These are phyloP conservation scores for Clonostachys rhizophaga DNA, from an alignment of 2,329 filamentous ascomycete species.

Conservation along the genomic window DNA sequence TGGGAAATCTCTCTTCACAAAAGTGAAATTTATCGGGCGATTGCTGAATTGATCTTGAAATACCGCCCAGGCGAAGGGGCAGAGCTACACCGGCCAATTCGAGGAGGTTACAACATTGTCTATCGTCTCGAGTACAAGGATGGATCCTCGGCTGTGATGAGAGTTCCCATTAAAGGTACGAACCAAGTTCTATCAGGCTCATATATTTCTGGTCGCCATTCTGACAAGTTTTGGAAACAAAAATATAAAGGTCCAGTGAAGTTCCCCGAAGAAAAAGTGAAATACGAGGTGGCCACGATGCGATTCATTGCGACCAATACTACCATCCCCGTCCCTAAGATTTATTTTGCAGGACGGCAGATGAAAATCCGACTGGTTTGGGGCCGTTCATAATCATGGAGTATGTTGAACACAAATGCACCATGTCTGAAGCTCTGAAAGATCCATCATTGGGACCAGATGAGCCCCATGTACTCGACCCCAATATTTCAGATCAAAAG, in stretches of 20 bases:
- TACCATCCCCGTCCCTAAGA: constrained; percentile 23
- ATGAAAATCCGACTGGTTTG: constrained; percentile 21
- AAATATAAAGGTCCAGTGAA: constrained; percentile 7
- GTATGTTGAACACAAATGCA: constrained; percentile 19
- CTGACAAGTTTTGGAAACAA: constrained; percentile 1
- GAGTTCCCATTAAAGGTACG: constrained; percentile 16
- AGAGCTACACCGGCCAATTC: constrained; percentile 14
- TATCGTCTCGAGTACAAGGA: constrained; percentile 23
- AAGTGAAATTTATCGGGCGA: constrained; percentile 7
- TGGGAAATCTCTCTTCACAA: constrained; percentile 15
- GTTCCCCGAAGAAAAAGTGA: constrained; percentile 27
- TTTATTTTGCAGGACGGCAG: constrained; percentile 20
- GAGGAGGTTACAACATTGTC: constrained; percentile 19
- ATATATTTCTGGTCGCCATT: neutral
- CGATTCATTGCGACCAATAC: constrained; percentile 21
- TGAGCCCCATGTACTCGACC: constrained; percentile 22
- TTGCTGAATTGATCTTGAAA: constrained; percentile 14
- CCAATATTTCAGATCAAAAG: constrained; percentile 20
- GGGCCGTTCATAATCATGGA: constrained; percentile 32
- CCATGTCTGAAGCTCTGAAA: constrained; percentile 18
- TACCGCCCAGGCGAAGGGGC: constrained; percentile 12
- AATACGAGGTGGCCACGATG: constrained; percentile 26
- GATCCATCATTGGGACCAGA: constrained; percentile 11
- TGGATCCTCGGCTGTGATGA: constrained; percentile 19
- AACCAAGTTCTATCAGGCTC: neutral